Evolutionary conservation across 192 early-diverging fungal genomes (phyloP), one percentile per base, ranked within the genome.

Genomic region (Chytriomyces hyalinus): DNA sequence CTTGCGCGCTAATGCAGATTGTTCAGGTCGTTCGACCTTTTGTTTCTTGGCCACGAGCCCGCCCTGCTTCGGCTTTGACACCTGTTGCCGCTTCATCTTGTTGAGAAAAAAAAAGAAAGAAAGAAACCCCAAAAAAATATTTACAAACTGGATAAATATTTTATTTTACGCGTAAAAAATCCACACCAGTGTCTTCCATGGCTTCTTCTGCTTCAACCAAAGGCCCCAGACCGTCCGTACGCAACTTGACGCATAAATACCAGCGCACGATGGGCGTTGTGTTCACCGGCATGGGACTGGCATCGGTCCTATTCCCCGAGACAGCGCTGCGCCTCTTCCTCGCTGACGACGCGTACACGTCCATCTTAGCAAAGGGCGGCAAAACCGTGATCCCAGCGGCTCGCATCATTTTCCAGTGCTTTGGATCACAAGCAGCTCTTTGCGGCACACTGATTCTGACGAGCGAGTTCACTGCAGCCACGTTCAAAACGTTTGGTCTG

Each of bases 271-370:
- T 80, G 72, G 69, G 72, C 6, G 49, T 43, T 9, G 47, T 74
- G 5, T 77, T 77, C 48, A 77, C 76, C 26, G 76, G 72, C 46
- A 77, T 77, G 76, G 76, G 76, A 11, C 59, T 77, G 72, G 76
- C 36, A 8, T 51, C 67, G 13, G 60, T 77, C 28, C 36, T 77
- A 26, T 77, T 77, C 43, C 76, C 76, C 20, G 60, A 70, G 36
- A 49, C 76, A 24, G 59, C 60, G 15, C 15, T 74, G 9, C 15
- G 46, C 44, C 48, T 77, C 6, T 17, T 28, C 5, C 44, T 77
- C 57, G 13, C 47, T 9, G 49, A 44, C 6, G 44, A 28, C n/a
- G n/a, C 36, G 20, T 28, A 24, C 64, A 65, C 64, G 13, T 73
- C 65, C 28, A 48, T 48, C 71, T 46, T 44, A 45, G 50, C 53